Percentiles rank a stretch among this genome's conserved stretches.
phyloP scores from a whole-genome alignment of 2,329 filamentous ascomycete species.

The Paraphaeosphaeria sporulosa region DNA sequence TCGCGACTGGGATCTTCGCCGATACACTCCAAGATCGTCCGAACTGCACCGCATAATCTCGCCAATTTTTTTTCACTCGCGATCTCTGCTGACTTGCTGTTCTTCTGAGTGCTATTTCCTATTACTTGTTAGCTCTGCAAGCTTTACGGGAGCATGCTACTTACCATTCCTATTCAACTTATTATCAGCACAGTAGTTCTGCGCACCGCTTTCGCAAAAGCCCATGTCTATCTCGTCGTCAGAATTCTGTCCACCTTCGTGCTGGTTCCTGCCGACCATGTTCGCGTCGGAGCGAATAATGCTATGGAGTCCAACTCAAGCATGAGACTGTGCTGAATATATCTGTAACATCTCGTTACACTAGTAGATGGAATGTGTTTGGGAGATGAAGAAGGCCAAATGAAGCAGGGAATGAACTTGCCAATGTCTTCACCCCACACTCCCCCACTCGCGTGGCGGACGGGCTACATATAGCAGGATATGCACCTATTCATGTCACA shows the following conservation, averaged over 20 bases:
- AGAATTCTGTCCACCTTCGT: no score
- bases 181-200: conserved; percentile 61
- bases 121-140: conserved; percentile 15
- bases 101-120: conserved; percentile 70
- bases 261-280: conserved; percentile 25
- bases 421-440: no score
- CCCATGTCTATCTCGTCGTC: conserved; percentile 27
- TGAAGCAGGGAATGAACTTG: no score
- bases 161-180: conserved; percentile 63
- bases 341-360: no score
- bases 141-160: conserved; percentile 15
- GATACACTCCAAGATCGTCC: conserved; percentile 70
- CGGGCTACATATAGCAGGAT: no score
- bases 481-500: no score
- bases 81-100: conserved; percentile 64
- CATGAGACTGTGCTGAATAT: no score
- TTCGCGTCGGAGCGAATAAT: conserved; percentile 10
- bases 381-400: no score
- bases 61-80: conserved; percentile 64
- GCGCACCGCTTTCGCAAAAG: conserved; percentile 46
- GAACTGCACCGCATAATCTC: conserved; percentile 68
- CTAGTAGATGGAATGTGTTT: no score
- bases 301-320: no score
- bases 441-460: no score
- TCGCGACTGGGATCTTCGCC: conserved; percentile 71